Evolutionary conservation across 202 grass and related monocot genomes (phyloP), one percentile per base, ranked within the genome.

Genomic region (Panicum virgatum): DNA sequence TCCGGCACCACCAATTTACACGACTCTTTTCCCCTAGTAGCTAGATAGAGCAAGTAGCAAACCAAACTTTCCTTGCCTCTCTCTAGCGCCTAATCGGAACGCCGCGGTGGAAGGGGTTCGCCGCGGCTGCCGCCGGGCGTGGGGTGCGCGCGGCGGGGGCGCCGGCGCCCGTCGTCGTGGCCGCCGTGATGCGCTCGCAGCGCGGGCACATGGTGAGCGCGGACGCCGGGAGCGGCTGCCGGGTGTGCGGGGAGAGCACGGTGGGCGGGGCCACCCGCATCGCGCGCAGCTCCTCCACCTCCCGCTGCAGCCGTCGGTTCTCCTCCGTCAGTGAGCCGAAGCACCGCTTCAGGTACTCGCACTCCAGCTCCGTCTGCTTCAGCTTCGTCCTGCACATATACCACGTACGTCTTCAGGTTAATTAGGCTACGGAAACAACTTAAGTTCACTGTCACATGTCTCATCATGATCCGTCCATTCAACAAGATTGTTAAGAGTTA

Each of bases 341-440:
- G 81, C 92, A 96, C 30, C 96, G 86, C 75, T 96, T 96, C 77
- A 99, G 86, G 85, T 96, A 96, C 85, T 96, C 96, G 80, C 96
- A 96, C 74, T 99, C 96, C 93, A 93, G 85, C 83, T 99, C 96
- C 58, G 92, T 99, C 74, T 99, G 93, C 91, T 99, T 99, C 63
- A 99, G 89, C 89, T 99, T 99, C 29, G 96, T 99, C 90, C 96
- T 98, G 89, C 72, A 53, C 15, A 18, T 8, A 66, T 23, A 5
- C 38, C 9, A 38, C 8, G 15, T 3, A 5, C 40, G 7, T 51
- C 46, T 19, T 25, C 71, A 56, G 20, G 23, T 69, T 26, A 20
- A 5, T 7, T 54, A 13, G 19, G 9, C 42, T 2, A 43, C n/a
- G 12, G 26, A 26, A 43, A 15, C 39, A 54, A 19, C 5, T 62